Evolutionary conservation across 78 protist genomes (phyloP).

Genomic region (Dictyostelium discoideum): dicty_2.7 NC_007090.3:1255001-1255500

Average conservation of each 20-base stretch:
- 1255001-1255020: not conserved
- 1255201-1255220: too few species aligned
- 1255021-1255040: not conserved
- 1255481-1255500: slow-evolving; percentile 33
- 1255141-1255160: not conserved
- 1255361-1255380: slow-evolving; percentile 44
- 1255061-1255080: not conserved
- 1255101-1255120: not conserved
- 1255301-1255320: not conserved
- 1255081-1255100: not conserved
- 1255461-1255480: slow-evolving; percentile 65
- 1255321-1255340: slow-evolving; percentile 2
- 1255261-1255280: not conserved
- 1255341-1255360: too few species aligned
- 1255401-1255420: slow-evolving; percentile 44
- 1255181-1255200: not conserved
- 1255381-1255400: slow-evolving; percentile 28
- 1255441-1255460: slow-evolving; percentile 77
- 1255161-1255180: not conserved
- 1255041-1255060: not conserved
- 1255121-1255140: not conserved
- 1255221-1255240: not conserved
- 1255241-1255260: not conserved
- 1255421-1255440: slow-evolving; percentile 52
- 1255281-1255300: not conserved